A percentile compares a stretch with the other conserved stretches of the same genome.
phyloP scores from a whole-genome alignment of 345 rosid species.

The sweet orange (Citrus sinensis) region DVS_A1.0 CM039161.1:5286501-5287000 shows the following conservation, averaged over 20 bases:
- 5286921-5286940: background rate
- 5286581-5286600: background rate
- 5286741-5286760: background rate
- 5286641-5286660: background rate
- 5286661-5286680: background rate
- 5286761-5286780: background rate
- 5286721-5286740: slow-evolving; percentile 4
- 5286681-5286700: background rate
- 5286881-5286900: background rate
- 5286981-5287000: background rate
- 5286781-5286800: background rate
- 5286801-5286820: background rate
- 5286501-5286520: slow-evolving; percentile 2
- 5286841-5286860: background rate
- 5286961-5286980: background rate
- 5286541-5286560: slow-evolving; percentile 45
- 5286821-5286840: background rate
- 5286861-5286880: background rate
- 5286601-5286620: background rate
- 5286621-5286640: background rate
- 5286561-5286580: background rate
- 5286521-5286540: slow-evolving; percentile 41
- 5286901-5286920: background rate
- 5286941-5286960: background rate
- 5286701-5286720: background rate